Base-by-base conservation (phyloP, 2,329 filamentous ascomycete genomes). In the Phialophora chinensis region DNA sequence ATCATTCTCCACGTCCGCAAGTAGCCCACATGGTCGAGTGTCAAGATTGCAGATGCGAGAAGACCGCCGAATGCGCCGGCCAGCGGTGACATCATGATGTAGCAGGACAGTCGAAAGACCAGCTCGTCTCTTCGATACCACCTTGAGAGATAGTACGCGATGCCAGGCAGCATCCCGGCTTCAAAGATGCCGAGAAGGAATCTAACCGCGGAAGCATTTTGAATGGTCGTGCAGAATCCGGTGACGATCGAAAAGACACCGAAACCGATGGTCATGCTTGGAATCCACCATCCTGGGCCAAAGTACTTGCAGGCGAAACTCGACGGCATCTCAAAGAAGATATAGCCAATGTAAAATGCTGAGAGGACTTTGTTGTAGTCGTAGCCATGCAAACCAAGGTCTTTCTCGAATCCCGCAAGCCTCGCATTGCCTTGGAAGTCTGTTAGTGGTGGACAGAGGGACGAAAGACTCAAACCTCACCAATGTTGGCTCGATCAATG, bases 21-120 rank as follows among this genome's bases (percentile, higher is more conserved):
- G 3, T 79, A 75, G 10, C 87, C 88, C 66, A 91, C 86, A 65
- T 80, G 76, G 59, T 84, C 78, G 1, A 92, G 81, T 1, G 79
- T 87, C n/a, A 91, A 80, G 69, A 92, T 91, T 0, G 79, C 89
- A 0, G 82, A 86, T 0, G 86, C 86, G 0, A 92, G 79, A 0
- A 92, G 80, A 0, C 90, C 90, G 23, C 90, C 89, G 69, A 91
- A 91, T 0, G 89, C 89, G 2, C 89, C 89, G 0, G 89, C 89
- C 0, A 92, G 80, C 0, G 89, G 88, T 0, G 88, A 86, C 84
- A 88, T 90, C 62, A 91, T 87, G 62, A 91, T 86, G 77, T 91
- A 91, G 1, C 91, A 78, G 0, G 87, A 85, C 0, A 91, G 78
- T 0, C 89, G 84, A 75, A 91, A 91, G 0, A 87, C 84, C 2